A percentile compares a stretch with the other conserved stretches of the same genome.
phyloP scores from a whole-genome alignment of 805 yeast species.

The Myxozyma lipomycoides region DNA sequence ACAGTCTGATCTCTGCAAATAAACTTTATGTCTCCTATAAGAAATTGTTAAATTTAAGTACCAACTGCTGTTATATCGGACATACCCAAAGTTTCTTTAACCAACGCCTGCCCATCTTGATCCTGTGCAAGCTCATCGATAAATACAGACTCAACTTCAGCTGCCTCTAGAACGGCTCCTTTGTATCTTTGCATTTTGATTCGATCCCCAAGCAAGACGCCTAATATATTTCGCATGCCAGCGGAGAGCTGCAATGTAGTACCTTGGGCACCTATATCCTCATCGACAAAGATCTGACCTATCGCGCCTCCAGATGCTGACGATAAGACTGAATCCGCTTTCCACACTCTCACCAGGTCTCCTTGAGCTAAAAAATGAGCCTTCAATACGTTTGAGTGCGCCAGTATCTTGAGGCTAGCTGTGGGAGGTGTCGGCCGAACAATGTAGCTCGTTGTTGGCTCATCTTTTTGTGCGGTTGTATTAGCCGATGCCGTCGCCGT shows the following conservation, averaged over 20 bases:
- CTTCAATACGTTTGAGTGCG: constrained; percentile 11
- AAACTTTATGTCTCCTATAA: constrained; percentile 40
- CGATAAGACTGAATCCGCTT: constrained; percentile 1
- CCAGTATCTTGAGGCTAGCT: constrained; percentile 8
- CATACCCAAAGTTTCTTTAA: background rate
- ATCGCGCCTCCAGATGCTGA: constrained; percentile 6
- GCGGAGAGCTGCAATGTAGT: constrained; percentile 31
- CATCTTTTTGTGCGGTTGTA: constrained; percentile 1
- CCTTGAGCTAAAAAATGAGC: constrained; percentile 10
- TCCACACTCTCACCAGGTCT: constrained; percentile 19
- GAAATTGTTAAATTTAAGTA: too few relatives aligned
- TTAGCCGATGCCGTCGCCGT: background rate
- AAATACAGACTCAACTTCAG: constrained; percentile 38
- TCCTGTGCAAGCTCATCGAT: constrained; percentile 26
- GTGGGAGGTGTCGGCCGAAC: constrained; percentile 22
- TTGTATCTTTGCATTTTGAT: constrained; percentile 45
- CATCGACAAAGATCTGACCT: constrained; percentile 12
- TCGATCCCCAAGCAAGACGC: constrained; percentile 50
- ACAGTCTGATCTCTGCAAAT: constrained; percentile 48
- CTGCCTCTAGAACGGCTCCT: constrained; percentile 49
- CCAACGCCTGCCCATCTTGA: constrained; percentile 4
- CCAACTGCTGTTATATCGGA: background rate
- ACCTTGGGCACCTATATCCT: constrained; percentile 6
- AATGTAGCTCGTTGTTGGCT: constrained; percentile 16
- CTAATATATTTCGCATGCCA: constrained; percentile 42